phyloP scores from a whole-genome alignment of 257 asterid genomes.

The Henckelia pumila region DNA sequence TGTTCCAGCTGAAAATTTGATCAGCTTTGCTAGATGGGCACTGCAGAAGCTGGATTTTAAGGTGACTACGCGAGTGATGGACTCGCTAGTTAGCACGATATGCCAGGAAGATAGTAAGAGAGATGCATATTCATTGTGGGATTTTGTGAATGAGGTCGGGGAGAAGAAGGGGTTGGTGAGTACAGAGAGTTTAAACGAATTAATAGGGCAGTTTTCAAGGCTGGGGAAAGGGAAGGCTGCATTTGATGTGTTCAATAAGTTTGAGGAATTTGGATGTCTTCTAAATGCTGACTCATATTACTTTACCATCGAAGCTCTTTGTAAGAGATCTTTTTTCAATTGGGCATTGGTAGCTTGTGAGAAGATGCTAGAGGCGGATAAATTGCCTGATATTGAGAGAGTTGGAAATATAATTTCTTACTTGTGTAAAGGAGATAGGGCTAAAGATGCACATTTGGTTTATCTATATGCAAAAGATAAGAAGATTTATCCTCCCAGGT shows the following conservation, averaged over 20 bases:
- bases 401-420: constrained; percentile 63
- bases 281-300: constrained; percentile 62
- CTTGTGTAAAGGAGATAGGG: constrained; percentile 66
- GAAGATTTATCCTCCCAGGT: constrained; percentile 38
- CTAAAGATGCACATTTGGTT: constrained; percentile 69
- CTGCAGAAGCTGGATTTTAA: constrained; percentile 39
- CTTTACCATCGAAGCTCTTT: constrained; percentile 68
- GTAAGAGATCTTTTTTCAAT: constrained; percentile 53
- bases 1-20: constrained; percentile 59
- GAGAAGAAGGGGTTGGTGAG: constrained; percentile 53
- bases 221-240: constrained; percentile 77
- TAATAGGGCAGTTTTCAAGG: constrained; percentile 56
- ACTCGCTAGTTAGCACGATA: constrained; percentile 44
- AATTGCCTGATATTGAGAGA: constrained; percentile 50
- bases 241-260: constrained; percentile 69
- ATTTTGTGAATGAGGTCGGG: constrained; percentile 56
- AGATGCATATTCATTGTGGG: constrained; percentile 69
- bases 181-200: constrained; percentile 47
- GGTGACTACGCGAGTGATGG: constrained; percentile 37
- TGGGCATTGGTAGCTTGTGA: constrained; percentile 69
- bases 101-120: constrained; percentile 38
- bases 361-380: constrained; percentile 60
- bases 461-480: constrained; percentile 68
- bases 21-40: constrained; percentile 61
- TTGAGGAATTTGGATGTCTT: constrained; percentile 68